Evolutionary conservation across 2,329 filamentous ascomycete genomes (phyloP).

Genomic region (Fusarium pseudocircinatum): DNA sequence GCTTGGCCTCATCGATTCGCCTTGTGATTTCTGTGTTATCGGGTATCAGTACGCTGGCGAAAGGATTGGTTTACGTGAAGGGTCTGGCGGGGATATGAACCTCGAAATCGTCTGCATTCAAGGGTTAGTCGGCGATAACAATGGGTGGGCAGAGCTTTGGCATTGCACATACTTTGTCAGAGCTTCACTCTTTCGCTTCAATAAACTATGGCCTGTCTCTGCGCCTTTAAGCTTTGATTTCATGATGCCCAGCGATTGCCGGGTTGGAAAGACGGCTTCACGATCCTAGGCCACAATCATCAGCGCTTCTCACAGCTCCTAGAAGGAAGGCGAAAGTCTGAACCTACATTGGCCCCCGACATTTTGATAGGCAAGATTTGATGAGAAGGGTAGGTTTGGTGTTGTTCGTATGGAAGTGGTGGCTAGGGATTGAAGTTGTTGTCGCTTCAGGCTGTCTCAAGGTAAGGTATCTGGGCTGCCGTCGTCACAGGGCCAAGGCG

Average conservation of each 20-base stretch:
- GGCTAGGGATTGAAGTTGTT: constrained; percentile 4
- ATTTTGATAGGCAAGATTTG: constrained; percentile 37
- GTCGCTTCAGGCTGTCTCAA: constrained; percentile 24
- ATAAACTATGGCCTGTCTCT: constrained; percentile 88
- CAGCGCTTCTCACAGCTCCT: constrained; percentile 9
- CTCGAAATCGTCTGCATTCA: constrained; percentile 83
- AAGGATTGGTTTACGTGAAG: not conserved
- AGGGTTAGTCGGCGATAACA: constrained; percentile 2
- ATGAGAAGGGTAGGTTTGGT: not conserved
- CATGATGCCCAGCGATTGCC: constrained; percentile 96
- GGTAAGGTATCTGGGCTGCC: not conserved
- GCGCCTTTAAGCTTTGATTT: constrained; percentile 97
- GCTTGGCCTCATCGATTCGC: constrained; percentile 98
- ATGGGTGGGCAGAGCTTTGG: not conserved
- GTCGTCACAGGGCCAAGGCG: constrained; percentile 31
- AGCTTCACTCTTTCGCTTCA: constrained; percentile 98
- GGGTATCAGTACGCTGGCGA: constrained; percentile 24
- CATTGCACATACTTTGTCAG: constrained; percentile 81
- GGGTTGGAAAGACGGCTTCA: constrained; percentile 96
- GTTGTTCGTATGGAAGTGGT: not conserved
- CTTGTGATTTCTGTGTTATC: constrained; percentile 81
- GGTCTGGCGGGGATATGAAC: constrained; percentile 54
- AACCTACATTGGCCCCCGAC: constrained; percentile 48
- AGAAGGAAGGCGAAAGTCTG: not conserved
- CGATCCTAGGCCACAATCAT: constrained; percentile 71